Evolutionary conservation across 495 filamentous ascomycete genomes (phyloP), one percentile per base, ranked within the genome.

Genomic region (Oidiodendron maius): DNA sequence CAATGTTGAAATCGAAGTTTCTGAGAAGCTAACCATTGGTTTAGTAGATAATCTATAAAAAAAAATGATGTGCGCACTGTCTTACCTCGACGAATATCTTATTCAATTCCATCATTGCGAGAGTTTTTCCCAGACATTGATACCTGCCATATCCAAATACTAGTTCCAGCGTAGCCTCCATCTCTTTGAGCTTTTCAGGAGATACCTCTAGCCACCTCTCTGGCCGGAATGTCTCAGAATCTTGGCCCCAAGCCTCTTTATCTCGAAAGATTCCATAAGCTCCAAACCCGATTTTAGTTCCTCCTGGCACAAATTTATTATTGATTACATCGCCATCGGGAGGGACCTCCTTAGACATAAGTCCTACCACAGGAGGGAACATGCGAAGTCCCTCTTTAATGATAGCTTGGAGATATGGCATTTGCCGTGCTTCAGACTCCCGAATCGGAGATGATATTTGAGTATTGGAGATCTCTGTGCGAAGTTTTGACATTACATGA

Each of bases 11-110:
- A 18, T 52, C 49, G 42, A 46, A 52, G 22, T 32, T 16, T 18
- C 42, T 12, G 11, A 52, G 24, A 4, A 45, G 24, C 49, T 45
- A 40, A 10, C 16, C 37, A 1, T 17, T 18, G 13, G 10, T 18
- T n/a, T n/a, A n/a, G n/a, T n/a, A n/a, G n/a, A 13, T 11, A 9
- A 40, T 15, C 12, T 40, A 3, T 18, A 3, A 2, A 11, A 13
- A 6, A 10, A n/a, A 40, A 39, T 15, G 12, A 18, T 2, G 2
- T 15, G 15, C 10, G 17, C 13, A 54, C n/a, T n/a, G n/a, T n/a
- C 54, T 37, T 50, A 78, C 74, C 75, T 82, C 77, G 24, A 80
- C 68, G 40, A 80, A 66, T 1, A 72, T 55, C 63, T 83, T 83
- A 26, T 71, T 69, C 18, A 78, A 48, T 58, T 81, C 72, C 17